Conservation (phyloP, 257 asterid genomes). For the Solanum paucissectum region DNA sequence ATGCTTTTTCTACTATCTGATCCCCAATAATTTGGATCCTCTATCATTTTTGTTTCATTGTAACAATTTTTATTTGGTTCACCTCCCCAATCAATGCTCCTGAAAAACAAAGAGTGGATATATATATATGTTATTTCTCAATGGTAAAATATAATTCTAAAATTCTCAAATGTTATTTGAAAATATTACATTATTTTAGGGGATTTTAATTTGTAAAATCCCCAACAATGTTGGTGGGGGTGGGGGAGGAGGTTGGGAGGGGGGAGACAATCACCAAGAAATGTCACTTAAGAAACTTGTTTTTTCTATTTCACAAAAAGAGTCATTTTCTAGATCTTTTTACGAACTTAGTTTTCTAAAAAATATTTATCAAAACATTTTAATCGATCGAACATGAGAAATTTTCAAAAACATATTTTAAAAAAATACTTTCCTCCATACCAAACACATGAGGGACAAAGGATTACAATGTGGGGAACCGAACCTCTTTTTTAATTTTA, state of each 20-base stretch:
- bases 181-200: background rate
- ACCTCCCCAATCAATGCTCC: background rate
- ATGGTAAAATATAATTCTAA: background rate
- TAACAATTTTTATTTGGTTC: background rate
- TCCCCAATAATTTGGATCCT: background rate
- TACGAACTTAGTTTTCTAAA: background rate
- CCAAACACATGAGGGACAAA: background rate
- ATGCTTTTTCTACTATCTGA: background rate
- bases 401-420: too few species aligned
- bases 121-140: background rate
- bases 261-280: background rate
- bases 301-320: background rate
- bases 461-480: too few species aligned
- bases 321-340: background rate
- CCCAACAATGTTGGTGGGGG: background rate
- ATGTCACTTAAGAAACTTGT: background rate
- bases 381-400: background rate
- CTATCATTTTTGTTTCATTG: background rate
- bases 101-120: background rate
- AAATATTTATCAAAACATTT: background rate
- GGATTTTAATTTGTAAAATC: background rate
- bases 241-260: background rate
- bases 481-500: too few species aligned
- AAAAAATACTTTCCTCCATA: background rate
- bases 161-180: background rate